These are phyloP conservation scores for Acacia crassicarpa DNA, from an alignment of 306 rosid species.

Conservation along the genomic window DNA sequence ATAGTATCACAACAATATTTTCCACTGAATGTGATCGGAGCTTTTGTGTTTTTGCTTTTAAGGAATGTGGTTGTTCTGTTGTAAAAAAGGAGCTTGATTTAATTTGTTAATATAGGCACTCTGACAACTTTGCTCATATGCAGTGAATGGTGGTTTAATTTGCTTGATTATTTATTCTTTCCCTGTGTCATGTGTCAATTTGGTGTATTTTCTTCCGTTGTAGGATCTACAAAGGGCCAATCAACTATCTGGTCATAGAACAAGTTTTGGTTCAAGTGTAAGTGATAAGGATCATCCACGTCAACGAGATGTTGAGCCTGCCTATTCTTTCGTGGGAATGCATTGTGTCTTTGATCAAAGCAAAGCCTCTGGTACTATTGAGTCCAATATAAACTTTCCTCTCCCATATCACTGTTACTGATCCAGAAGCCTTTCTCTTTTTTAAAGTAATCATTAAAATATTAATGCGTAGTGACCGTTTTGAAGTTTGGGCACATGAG, in stretches of 20 bases:
- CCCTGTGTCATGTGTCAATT: constrained; percentile 14
- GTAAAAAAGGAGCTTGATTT: constrained; percentile 13
- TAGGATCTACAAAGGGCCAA: constrained; percentile 70
- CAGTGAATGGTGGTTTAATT: constrained; percentile 16
- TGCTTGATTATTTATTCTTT: constrained; percentile 15
- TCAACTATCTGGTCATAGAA: constrained; percentile 61
- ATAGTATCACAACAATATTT: neutral
- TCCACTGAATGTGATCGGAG: neutral
- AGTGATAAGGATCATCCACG: constrained; percentile 70
- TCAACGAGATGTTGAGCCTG: constrained; percentile 60
- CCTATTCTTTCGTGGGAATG: constrained; percentile 96
- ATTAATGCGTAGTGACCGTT: constrained; percentile 72
- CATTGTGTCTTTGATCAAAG: constrained; percentile 95
- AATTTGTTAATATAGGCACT: constrained; percentile 26
- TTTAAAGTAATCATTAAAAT: constrained; percentile 36
- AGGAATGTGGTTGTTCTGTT: constrained; percentile 6
- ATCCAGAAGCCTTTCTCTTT: constrained; percentile 9
- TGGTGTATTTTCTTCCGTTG: constrained; percentile 14
- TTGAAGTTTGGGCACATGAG: constrained; percentile 98
- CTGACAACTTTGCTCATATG: neutral
- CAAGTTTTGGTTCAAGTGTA: constrained; percentile 75
- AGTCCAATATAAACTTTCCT: constrained; percentile 17
- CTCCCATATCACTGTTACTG: constrained; percentile 11
- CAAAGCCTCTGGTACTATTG: constrained; percentile 76
- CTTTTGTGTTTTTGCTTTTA: neutral